A percentile compares a stretch with the other conserved stretches of the same genome.
These are phyloP conservation scores for Xylaria acuta DNA, from an alignment of 495 filamentous ascomycete species.

Conservation along the genomic window DNA sequence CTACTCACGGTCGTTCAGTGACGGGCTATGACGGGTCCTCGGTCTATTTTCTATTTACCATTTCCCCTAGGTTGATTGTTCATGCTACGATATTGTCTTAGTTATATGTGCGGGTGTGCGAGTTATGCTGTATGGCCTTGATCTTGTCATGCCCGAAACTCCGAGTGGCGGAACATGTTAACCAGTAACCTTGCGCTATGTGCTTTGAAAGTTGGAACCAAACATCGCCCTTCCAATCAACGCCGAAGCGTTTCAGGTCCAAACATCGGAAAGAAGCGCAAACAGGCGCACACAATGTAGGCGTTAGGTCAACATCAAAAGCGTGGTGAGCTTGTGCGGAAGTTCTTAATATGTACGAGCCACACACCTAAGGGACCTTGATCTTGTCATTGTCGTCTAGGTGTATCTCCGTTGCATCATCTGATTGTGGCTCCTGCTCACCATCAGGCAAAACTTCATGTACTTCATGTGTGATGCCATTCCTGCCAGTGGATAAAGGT, in stretches of 20 bases:
- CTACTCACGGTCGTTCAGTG: neutral
- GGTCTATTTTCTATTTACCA: slow-evolving; percentile 7
- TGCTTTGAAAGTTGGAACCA: neutral
- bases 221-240: neutral
- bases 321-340: neutral
- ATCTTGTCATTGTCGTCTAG: slow-evolving; percentile 46
- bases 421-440: slow-evolving; percentile 37
- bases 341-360: neutral
- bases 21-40: neutral
- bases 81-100: neutral
- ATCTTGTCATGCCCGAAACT: neutral
- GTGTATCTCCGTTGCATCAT: slow-evolving; percentile 55
- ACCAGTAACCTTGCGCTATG: neutral
- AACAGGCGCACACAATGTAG: neutral
- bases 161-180: neutral
- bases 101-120: neutral
- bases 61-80: neutral
- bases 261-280: neutral
- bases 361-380: slow-evolving; percentile 30
- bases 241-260: neutral
- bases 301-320: neutral
- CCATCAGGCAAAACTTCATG: slow-evolving; percentile 45
- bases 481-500: slow-evolving; percentile 33
- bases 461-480: slow-evolving; percentile 44
- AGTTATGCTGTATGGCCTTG: neutral